A percentile compares a stretch with the other conserved stretches of the same genome.
Evolutionary conservation across 768 basidiomycete species (phyloP).

Genomic region (Galerina marginata): DNA sequence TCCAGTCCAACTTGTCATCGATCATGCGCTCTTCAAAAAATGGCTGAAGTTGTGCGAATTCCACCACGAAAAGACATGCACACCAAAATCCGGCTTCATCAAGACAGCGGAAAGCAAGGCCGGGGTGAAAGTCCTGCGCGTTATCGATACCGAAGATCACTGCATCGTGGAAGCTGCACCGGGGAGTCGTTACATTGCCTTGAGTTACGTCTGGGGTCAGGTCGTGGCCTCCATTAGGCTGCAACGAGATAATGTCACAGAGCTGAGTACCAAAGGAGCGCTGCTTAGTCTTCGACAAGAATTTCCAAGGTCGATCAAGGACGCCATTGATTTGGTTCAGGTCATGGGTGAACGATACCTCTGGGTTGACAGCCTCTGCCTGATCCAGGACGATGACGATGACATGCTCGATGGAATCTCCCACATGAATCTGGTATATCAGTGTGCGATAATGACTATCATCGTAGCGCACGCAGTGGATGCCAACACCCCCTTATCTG

Average conservation of each 20-base stretch:
- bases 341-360: conserved; percentile 8
- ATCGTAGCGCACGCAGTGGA: not conserved
- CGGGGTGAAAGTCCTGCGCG: conserved; percentile 1
- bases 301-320: conserved; percentile 1
- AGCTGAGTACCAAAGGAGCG: not conserved
- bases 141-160: not conserved
- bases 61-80: not conserved
- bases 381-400: conserved; percentile 4
- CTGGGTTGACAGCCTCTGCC: conserved; percentile 11
- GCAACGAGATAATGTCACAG: not conserved
- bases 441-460: conserved; percentile 2
- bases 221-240: not conserved
- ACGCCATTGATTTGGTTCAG: conserved; percentile 5
- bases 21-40: not conserved
- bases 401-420: conserved; percentile 9
- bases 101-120: not conserved
- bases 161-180: conserved; percentile 4
- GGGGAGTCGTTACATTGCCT: not conserved
- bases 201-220: conserved; percentile 9
- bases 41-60: conserved; percentile 6
- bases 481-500: not conserved
- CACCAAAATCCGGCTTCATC: not conserved
- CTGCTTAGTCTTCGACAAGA: not conserved
- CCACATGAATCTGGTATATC: conserved; percentile 8
- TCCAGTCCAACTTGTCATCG: not conserved